A percentile compares a stretch with the other conserved stretches of the same genome.
Conservation (phyloP, 192 early-diverging fungal species). For the Jimgerdemannia flammicorona region DNA sequence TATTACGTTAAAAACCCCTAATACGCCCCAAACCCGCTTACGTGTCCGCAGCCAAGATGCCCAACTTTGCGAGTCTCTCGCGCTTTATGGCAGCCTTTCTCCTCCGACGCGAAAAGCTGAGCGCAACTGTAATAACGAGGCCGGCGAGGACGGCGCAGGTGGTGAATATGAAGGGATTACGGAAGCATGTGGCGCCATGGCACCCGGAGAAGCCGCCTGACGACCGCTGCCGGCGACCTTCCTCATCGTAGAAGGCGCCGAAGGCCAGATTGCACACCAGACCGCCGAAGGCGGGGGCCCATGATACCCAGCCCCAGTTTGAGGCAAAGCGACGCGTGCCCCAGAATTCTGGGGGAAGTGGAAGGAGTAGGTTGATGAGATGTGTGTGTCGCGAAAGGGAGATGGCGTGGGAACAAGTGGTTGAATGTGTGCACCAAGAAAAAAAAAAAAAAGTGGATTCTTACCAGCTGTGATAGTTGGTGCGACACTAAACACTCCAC, state of each 20-base stretch:
- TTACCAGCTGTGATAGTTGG: slow-evolving; percentile 1
- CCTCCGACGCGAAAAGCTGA: background rate
- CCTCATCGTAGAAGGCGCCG: slow-evolving; percentile 52
- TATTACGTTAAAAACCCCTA: too few species aligned
- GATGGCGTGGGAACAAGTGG: too few species aligned
- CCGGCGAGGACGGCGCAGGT: background rate
- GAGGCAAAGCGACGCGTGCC: too few species aligned
- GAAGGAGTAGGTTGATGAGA: too few species aligned
- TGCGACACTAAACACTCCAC: slow-evolving; percentile 29
- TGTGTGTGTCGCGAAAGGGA: too few species aligned
- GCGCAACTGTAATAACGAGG: background rate
- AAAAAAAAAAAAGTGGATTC: background rate
- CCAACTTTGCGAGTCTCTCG: background rate
- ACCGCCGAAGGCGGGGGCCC: slow-evolving; percentile 60
- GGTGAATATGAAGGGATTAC: background rate
- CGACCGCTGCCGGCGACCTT: background rate
- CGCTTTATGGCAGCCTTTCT: slow-evolving; percentile 1
- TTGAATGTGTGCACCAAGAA: too few species aligned
- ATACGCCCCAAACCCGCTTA: too few species aligned
- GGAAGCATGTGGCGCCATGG: background rate
- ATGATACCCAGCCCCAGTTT: slow-evolving; percentile 56
- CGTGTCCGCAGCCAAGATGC: too few species aligned
- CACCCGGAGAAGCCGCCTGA: background rate
- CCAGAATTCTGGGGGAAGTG: background rate
- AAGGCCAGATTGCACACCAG: slow-evolving; percentile 61